Base-by-base conservation (phyloP, 2,329 filamentous ascomycete species). In the Clonostachys chloroleuca region DNA sequence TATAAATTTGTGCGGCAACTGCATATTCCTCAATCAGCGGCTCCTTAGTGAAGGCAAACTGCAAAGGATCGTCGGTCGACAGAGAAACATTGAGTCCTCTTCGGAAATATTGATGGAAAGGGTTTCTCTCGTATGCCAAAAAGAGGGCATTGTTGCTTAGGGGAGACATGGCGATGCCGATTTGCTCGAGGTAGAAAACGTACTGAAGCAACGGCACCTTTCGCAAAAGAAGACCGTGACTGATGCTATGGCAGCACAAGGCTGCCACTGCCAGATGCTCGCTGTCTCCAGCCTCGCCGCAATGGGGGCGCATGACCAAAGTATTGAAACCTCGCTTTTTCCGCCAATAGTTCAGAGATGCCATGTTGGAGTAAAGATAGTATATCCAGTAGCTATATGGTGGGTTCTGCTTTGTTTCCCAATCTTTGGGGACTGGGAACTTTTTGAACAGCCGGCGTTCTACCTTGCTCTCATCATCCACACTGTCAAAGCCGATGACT, bases 311-410 rank as follows among this genome's bases (percentile, higher is more conserved):
- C 45, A 99, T 75, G 16, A 95, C 77, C 63, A 99, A 95, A 0
- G 94, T 99, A 65, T 95, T 99, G 77, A 97, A 96, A 1, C 92
- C 92, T 44, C 92, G 85, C 61, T 86, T 84, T 61, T 90, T 92
- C 40, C 94, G 84, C 87, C 89, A 96, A 49, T 86, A 81, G 62
- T 99, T 99, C 56, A 99, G 77, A 10, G 92, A 96, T 1, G 87
- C 80, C 66, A 96, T 90, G 65, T 99, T 99, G 52, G 94, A 85
- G 60, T 94, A 97, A 46, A 97, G 77, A 61, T 96, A 95, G 69
- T 99, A 99, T 61, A 97, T 88, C 94, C 94, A 99, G 70, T 99
- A 99, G 63, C 88, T 96, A 71, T 99, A 99, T 0, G 94, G 94
- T 13, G 94, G 94, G 61, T 99, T 99, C 66, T 97, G 92, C 58